phyloP scores from a whole-genome alignment of 129 eudicot genomes.

The Daucus carota region DNA sequence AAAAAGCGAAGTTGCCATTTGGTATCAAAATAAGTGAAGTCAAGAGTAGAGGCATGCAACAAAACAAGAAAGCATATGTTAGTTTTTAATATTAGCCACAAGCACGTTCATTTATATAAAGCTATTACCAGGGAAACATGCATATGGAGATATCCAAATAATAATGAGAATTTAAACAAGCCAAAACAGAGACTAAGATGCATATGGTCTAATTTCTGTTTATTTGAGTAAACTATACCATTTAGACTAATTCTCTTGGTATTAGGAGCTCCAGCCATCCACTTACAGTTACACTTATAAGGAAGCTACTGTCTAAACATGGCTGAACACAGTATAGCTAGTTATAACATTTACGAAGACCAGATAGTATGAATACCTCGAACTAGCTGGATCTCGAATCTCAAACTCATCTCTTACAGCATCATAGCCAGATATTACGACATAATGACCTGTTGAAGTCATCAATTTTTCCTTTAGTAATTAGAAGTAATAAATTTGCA shows the following conservation, averaged over 20 bases:
- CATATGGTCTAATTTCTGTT: too few relatives aligned
- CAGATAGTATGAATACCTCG: conserved; percentile 42
- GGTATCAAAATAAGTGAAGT: not conserved
- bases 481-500: not conserved
- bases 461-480: not conserved
- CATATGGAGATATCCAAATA: not conserved
- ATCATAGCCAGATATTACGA: conserved; percentile 91
- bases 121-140: not conserved
- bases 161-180: too few relatives aligned
- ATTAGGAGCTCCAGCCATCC: not conserved
- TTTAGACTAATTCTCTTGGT: too few relatives aligned
- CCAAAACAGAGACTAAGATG: too few relatives aligned
- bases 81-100: not conserved
- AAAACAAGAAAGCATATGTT: not conserved
- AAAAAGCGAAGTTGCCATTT: not conserved
- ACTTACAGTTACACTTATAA: not conserved
- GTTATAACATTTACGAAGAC: not conserved
- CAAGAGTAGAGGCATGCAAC: not conserved
- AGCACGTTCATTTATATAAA: not conserved
- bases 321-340: not conserved
- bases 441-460: conserved; percentile 66
- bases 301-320: not conserved
- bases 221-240: too few relatives aligned
- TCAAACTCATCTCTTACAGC: conserved; percentile 69
- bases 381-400: conserved; percentile 98